Evolutionary conservation across 2,329 filamentous ascomycete genomes (phyloP).

Genomic region (Monosporascus sp.): DNA sequence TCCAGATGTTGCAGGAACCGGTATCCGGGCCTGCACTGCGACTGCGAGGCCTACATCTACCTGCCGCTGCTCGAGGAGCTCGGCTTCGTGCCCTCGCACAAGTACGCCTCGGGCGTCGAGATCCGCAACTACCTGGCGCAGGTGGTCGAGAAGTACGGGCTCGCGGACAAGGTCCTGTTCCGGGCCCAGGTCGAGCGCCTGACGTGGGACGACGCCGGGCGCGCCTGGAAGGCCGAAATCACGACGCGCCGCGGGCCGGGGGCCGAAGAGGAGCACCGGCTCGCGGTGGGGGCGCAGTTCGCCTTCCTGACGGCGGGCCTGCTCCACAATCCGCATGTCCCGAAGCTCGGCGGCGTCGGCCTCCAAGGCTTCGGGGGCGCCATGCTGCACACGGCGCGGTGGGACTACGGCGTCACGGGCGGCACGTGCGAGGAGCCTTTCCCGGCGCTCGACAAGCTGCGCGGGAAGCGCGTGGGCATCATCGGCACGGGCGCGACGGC

Average conservation of each 20-base stretch:
- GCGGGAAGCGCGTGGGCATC: constrained; percentile 42
- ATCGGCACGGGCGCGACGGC: constrained; percentile 48
- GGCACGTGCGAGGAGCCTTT: constrained; percentile 30
- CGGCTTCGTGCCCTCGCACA: constrained; percentile 50
- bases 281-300: constrained; percentile 35
- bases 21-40: constrained; percentile 48
- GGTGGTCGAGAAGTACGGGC: constrained; percentile 38
- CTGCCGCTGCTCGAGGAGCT: constrained; percentile 57
- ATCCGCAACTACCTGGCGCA: constrained; percentile 41
- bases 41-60: constrained; percentile 57
- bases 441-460: constrained; percentile 38
- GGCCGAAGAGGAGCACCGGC: constrained; percentile 15
- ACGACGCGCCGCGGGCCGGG: constrained; percentile 21
- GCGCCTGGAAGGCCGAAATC: constrained; percentile 20
- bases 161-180: constrained; percentile 42
- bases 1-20: constrained; percentile 28
- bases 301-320: constrained; percentile 35
- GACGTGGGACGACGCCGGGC: constrained; percentile 41
- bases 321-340: constrained; percentile 36
- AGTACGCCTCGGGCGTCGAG: constrained; percentile 31
- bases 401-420: constrained; percentile 40
- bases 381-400: constrained; percentile 42
- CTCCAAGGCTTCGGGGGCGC: constrained; percentile 36
- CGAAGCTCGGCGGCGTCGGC: constrained; percentile 32
- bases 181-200: constrained; percentile 37